Conservation (phyloP, 345 rosid genomes). For the Bruguiera sexangula region DNA sequence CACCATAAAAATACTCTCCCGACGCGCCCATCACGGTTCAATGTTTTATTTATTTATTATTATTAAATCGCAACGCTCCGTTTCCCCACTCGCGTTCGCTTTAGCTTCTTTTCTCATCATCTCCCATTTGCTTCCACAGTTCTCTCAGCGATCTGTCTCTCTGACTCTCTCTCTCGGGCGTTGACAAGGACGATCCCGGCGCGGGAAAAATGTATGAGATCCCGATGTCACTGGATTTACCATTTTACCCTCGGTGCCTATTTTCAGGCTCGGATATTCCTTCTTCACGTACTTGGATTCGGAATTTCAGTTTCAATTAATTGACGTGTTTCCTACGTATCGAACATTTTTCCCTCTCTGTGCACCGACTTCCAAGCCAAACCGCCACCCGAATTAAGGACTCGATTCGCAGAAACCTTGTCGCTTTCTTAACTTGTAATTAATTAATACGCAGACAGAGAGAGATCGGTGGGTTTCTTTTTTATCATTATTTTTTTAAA, state of each 20-base stretch:
- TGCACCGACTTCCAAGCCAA: slow-evolving; percentile 30
- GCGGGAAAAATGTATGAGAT: not conserved
- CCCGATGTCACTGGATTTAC: not conserved
- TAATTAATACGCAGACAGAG: too few species aligned
- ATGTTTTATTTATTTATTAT: too few species aligned
- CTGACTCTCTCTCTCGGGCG: not conserved
- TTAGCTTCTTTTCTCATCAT: too few species aligned
- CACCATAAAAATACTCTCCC: too few species aligned
- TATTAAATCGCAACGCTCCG: too few species aligned
- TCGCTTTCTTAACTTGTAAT: too few species aligned
- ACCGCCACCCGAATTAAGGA: not conserved
- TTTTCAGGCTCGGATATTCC: too few species aligned
- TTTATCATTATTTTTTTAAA: not conserved
- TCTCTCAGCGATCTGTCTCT: not conserved
- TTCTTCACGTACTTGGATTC: not conserved
- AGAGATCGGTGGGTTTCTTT: too few species aligned
- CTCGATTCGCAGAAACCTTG: too few species aligned
- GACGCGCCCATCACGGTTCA: not conserved
- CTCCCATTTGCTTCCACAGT: not conserved
- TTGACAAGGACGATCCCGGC: not conserved
- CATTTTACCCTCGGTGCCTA: not conserved
- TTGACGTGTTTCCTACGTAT: too few species aligned
- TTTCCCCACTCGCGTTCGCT: too few species aligned
- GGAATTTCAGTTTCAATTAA: too few species aligned
- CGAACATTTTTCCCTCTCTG: not conserved